These are phyloP conservation scores for Cordyceps militaris DNA, from an alignment of 2,329 filamentous ascomycete genomes.

Conservation along the genomic window DNA sequence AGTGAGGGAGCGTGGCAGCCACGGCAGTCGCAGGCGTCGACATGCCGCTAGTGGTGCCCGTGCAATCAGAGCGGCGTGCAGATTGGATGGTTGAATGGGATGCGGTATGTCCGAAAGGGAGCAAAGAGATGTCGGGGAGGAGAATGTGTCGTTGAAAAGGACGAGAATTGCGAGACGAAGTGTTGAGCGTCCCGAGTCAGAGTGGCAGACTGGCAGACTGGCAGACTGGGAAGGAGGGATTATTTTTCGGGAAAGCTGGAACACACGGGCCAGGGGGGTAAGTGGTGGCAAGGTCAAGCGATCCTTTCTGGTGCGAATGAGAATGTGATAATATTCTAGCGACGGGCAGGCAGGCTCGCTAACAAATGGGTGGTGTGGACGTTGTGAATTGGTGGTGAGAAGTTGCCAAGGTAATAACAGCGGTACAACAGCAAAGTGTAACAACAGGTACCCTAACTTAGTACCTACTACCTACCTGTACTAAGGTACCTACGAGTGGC, in stretches of 20 bases:
- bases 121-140: background rate
- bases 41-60: slow-evolving; percentile 41
- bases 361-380: no score
- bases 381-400: no score
- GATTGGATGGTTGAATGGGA: background rate
- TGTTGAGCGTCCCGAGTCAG: background rate
- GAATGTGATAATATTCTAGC: no score
- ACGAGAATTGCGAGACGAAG: background rate
- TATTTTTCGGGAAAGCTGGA: slow-evolving; percentile 9
- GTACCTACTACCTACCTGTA: no score
- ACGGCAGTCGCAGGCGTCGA: slow-evolving; percentile 76
- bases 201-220: background rate
- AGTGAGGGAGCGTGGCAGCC: slow-evolving; percentile 58
- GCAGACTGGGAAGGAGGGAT: background rate
- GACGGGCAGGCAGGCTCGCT: no score
- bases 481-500: no score
- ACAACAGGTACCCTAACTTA: no score
- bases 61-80: background rate
- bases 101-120: background rate
- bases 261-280: background rate
- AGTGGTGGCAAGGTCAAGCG: background rate
- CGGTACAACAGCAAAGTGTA: no score
- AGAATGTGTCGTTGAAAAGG: background rate
- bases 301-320: no score
- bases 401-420: no score